phyloP scores from a whole-genome alignment of 257 asterid species.

The Jacaranda mimosifolia region DNA sequence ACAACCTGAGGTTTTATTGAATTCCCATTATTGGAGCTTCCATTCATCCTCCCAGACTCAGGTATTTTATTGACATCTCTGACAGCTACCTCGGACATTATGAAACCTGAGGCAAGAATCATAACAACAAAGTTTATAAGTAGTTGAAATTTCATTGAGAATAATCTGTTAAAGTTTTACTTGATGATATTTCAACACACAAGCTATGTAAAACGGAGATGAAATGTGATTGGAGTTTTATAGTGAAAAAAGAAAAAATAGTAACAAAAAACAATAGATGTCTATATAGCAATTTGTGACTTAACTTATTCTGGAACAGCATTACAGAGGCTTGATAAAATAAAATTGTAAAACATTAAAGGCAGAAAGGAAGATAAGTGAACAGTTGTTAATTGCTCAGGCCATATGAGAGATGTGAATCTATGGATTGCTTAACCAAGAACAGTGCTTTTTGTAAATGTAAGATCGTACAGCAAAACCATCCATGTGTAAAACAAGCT shows the following conservation, averaged over 20 bases:
- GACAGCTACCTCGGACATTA: slow-evolving; percentile 74
- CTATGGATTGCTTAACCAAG: not conserved
- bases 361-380: not conserved
- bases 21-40: slow-evolving; percentile 58
- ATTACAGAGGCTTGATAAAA: not conserved
- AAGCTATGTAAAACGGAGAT: slow-evolving; percentile 31
- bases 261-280: not conserved
- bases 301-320: too few species aligned
- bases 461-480: slow-evolving; percentile 16
- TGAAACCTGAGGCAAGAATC: slow-evolving; percentile 41
- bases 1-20: slow-evolving; percentile 48
- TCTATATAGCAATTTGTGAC: not conserved
- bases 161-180: not conserved
- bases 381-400: not conserved
- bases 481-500: slow-evolving; percentile 23
- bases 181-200: slow-evolving; percentile 2
- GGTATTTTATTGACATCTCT: slow-evolving; percentile 51
- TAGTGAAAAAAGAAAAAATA: not conserved
- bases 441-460: not conserved
- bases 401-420: slow-evolving; percentile 10
- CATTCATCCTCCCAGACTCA: slow-evolving; percentile 59
- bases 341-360: not conserved
- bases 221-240: not conserved
- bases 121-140: slow-evolving; percentile 5
- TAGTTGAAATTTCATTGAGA: slow-evolving; percentile 4